Base-by-base conservation (phyloP, 2,329 filamentous ascomycete genomes). In the Phialophora tarda region DNA sequence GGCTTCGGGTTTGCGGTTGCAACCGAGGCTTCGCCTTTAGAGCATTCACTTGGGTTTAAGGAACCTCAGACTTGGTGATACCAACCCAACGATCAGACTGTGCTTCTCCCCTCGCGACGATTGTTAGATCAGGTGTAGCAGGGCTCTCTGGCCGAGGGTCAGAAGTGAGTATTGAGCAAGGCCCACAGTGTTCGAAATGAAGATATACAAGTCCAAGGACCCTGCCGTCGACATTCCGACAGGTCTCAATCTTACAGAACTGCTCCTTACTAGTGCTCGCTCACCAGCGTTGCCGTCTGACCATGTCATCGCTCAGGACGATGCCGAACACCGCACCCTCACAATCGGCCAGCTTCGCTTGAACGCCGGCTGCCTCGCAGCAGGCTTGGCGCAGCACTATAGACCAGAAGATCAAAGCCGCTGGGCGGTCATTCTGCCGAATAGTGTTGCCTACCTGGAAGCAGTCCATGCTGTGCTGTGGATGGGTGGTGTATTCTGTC, bases 381-480 rank as follows among this genome's bases (percentile, higher is more conserved):
- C 78, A 32, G 80, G 81, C 1, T 70, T 82, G 14, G 4, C 73
- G 78, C 26, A 67, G 68, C 2, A 79, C 78, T 4, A 59, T 64
- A 26, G 77, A 80, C 56, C 78, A 79, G 55, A 74, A 10, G 63
- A 65, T 24, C 51, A 62, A 30, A 58, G 77, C 6, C 75, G 77
- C 63, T 81, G 79, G 79, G 79, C 76, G 0, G 72, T 82, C n/a
- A 75, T 81, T 5, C 71, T 82, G 5, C 81, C 81, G 4, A 82
- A 82, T 68, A 80, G 78, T 50, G 79, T 82, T 32, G 80, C 82
- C 12, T 82, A 80, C 62, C 72, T 82, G 1, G 81, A 82, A 63
- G 67, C 78, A 4, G 61, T 59, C n/a, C 65, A 63, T 24, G 63
- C 63, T 10, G 63, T 65, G 26, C 48, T 64, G 3, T 64, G 62